phyloP scores from a whole-genome alignment of 192 early-diverging fungal genomes.

The Podila minutissima region DNA sequence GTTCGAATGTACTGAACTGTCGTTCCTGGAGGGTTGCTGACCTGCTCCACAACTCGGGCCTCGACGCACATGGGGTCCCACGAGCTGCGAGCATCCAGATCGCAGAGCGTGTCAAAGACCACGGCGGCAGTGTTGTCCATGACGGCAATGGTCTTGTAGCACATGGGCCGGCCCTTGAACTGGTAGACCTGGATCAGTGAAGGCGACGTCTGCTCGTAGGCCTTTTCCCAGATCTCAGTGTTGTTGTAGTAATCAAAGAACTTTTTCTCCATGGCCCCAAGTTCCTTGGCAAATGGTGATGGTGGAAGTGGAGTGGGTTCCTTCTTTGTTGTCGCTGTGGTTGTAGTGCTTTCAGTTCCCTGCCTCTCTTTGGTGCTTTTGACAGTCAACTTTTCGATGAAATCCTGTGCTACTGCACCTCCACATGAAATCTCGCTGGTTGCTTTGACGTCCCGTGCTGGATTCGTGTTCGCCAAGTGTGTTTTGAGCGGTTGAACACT shows the following conservation, averaged over 20 bases:
- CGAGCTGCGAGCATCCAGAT: conserved; percentile 25
- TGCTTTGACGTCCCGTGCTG: neutral
- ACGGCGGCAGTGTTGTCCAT: conserved; percentile 40
- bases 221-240: conserved; percentile 43
- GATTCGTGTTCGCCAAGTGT: conserved; percentile 9
- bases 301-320: neutral
- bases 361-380: too few species aligned
- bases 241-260: conserved; percentile 34
- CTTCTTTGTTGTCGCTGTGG: neutral
- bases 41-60: conserved; percentile 15
- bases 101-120: conserved; percentile 41
- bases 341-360: neutral
- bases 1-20: conserved; percentile 45
- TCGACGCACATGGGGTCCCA: conserved; percentile 50
- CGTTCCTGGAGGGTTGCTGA: conserved; percentile 18
- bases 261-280: conserved; percentile 35
- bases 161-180: conserved; percentile 38
- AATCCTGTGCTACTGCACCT: neutral
- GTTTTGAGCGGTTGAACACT: conserved; percentile 34
- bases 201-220: conserved; percentile 18
- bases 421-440: neutral
- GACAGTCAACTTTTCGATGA: too few species aligned
- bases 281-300: conserved; percentile 21
- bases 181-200: conserved; percentile 44
- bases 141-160: conserved; percentile 45